phyloP scores from a whole-genome alignment of 2,329 filamentous ascomycete genomes.

The Colletotrichum filicis region DNA sequence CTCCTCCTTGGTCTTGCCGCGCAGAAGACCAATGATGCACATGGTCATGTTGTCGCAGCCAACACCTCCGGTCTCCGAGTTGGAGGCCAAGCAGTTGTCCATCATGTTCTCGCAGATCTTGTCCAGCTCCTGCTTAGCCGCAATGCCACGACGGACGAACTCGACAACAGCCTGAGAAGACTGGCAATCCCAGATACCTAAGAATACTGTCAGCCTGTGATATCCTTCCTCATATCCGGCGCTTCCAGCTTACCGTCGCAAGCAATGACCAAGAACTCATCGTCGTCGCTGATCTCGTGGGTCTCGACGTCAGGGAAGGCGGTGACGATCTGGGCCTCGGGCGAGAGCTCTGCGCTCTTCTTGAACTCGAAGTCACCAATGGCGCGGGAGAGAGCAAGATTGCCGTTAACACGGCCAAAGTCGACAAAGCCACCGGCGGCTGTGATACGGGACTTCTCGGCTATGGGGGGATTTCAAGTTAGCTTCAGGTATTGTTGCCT shows the following conservation, averaged over 20 bases:
- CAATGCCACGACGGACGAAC: conserved; percentile 95
- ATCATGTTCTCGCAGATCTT: conserved; percentile 99
- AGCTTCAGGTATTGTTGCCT: not conserved
- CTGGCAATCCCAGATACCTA: conserved; percentile 99
- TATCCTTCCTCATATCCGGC: not conserved
- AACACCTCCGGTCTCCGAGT: conserved; percentile 96
- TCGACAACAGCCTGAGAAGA: conserved; percentile 97
- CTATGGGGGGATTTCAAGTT: conserved; percentile 55
- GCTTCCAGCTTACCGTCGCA: conserved; percentile 79
- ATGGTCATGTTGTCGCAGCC: conserved; percentile 99
- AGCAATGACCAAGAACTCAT: conserved; percentile 94
- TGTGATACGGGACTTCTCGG: conserved; percentile 94
- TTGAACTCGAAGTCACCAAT: conserved; percentile 99
- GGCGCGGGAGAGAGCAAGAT: conserved; percentile 93
- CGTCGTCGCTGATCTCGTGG: conserved; percentile 90
- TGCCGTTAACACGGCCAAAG: conserved; percentile 98
- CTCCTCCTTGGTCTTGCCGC: conserved; percentile 93
- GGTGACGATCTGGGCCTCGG: conserved; percentile 99
- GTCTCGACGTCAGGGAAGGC: conserved; percentile 94
- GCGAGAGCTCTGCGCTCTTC: conserved; percentile 95
- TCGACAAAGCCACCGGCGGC: conserved; percentile 98
- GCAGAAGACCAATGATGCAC: conserved; percentile 87
- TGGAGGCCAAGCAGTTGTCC: conserved; percentile 98
- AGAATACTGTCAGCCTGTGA: conserved; percentile 22
- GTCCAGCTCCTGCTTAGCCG: conserved; percentile 92